phyloP scores from a whole-genome alignment of 805 yeast species.

The Candida qinlingensis region DNA sequence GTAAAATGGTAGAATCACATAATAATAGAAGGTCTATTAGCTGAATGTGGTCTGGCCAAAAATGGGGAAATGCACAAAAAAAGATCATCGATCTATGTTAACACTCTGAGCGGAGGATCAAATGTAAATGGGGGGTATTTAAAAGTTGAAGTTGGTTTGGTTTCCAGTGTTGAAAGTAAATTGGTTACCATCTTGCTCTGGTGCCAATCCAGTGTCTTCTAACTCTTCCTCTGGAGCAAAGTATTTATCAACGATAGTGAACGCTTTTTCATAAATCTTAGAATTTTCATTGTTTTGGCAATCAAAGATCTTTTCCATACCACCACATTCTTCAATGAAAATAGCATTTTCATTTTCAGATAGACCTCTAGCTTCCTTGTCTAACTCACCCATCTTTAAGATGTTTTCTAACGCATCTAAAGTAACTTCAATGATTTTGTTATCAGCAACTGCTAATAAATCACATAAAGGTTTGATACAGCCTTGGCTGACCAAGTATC shows the following conservation, averaged over 20 bases:
- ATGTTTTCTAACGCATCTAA: slow-evolving; percentile 93
- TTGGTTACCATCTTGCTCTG: slow-evolving; percentile 73
- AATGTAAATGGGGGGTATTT: slow-evolving; percentile 1
- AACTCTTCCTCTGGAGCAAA: slow-evolving; percentile 77
- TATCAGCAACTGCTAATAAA: slow-evolving; percentile 79
- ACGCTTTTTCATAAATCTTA: slow-evolving; percentile 88
- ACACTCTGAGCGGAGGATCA: not conserved
- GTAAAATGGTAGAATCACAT: not conserved
- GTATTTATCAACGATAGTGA: slow-evolving; percentile 82
- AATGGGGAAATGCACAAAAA: not conserved
- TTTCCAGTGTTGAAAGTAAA: slow-evolving; percentile 80
- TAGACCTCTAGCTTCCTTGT: slow-evolving; percentile 69
- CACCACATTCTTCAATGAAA: slow-evolving; percentile 96
- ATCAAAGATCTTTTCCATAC: slow-evolving; percentile 91
- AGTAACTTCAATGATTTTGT: slow-evolving; percentile 89
- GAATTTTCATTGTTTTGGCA: slow-evolving; percentile 91
- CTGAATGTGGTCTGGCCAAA: not conserved
- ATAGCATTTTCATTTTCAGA: slow-evolving; percentile 81
- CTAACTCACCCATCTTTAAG: slow-evolving; percentile 89
- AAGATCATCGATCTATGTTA: not conserved
- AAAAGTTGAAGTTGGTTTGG: slow-evolving; percentile 31
- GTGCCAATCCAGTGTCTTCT: slow-evolving; percentile 73
- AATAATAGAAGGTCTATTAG: not conserved
- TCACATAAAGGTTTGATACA: slow-evolving; percentile 97
- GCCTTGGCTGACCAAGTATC: slow-evolving; percentile 90